Evolutionary conservation across 257 asterid species (phyloP).

Genomic region (Galeopsis tetrahit): DNA sequence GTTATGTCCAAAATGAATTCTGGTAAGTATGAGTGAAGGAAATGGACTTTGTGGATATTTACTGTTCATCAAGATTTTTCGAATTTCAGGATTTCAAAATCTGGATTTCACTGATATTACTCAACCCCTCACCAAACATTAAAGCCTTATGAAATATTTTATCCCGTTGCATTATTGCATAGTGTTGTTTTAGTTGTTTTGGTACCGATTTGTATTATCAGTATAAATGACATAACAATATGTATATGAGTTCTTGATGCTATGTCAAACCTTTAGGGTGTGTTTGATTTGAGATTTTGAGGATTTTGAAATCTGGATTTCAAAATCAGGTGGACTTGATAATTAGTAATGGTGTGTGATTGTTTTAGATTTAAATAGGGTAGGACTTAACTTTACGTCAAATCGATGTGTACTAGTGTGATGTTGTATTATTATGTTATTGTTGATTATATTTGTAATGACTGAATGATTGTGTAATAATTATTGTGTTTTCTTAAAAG

Average conservation of each 20-base stretch:
- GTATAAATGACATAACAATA: background rate
- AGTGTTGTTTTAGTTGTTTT: background rate
- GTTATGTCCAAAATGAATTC: too few relatives aligned
- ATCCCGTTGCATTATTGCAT: background rate
- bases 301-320: background rate
- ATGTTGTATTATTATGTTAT: background rate
- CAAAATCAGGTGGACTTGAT: too few relatives aligned
- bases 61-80: too few relatives aligned
- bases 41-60: too few relatives aligned
- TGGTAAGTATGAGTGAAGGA: too few relatives aligned
- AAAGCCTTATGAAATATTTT: background rate
- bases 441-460: background rate
- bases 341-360: background rate
- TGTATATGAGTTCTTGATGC: conserved; percentile 1
- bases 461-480: too few relatives aligned
- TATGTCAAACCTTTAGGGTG: background rate
- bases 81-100: too few relatives aligned
- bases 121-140: background rate
- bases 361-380: background rate
- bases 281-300: background rate
- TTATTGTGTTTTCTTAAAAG: too few relatives aligned
- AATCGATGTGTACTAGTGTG: background rate
- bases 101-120: background rate
- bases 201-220: background rate
- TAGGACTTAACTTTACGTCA: background rate